Conservation (phyloP, 331 rosid genomes). For the Cydonia oblonga region DNA sequence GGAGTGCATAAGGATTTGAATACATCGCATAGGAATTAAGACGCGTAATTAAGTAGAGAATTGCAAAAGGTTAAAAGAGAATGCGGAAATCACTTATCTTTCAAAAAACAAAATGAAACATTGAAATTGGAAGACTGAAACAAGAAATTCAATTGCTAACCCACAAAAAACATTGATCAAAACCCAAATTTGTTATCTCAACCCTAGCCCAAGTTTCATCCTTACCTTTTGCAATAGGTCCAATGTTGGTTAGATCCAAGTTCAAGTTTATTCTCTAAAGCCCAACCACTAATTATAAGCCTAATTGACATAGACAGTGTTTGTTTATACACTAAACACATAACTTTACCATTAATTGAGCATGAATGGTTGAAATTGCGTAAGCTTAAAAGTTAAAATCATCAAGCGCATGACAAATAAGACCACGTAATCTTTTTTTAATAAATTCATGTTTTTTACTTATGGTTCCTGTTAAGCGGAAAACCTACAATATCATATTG, state of each 20-base stretch:
- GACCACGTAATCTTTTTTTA: background rate
- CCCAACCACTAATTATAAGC: background rate
- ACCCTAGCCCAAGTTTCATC: background rate
- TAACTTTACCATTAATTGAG: background rate
- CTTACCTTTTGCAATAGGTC: background rate
- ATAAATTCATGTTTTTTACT: background rate
- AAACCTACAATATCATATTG: too few species aligned
- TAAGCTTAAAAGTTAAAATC: background rate
- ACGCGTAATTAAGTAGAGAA: background rate
- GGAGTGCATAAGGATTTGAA: background rate
- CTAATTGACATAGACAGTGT: background rate
- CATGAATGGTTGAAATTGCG: background rate
- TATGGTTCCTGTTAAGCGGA: background rate
- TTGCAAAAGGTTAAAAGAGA: too few species aligned
- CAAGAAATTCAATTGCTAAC: background rate
- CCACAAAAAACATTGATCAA: background rate
- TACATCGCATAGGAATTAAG: background rate
- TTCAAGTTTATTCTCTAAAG: background rate
- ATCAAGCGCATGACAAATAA: background rate
- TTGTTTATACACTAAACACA: background rate
- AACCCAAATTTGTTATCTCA: background rate
- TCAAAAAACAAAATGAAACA: background rate
- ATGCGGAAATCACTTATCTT: background rate
- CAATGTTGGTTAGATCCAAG: background rate
- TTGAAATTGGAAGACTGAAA: background rate